Conservation (phyloP, 768 basidiomycete genomes). For the Tulasnella sp. region DNA sequence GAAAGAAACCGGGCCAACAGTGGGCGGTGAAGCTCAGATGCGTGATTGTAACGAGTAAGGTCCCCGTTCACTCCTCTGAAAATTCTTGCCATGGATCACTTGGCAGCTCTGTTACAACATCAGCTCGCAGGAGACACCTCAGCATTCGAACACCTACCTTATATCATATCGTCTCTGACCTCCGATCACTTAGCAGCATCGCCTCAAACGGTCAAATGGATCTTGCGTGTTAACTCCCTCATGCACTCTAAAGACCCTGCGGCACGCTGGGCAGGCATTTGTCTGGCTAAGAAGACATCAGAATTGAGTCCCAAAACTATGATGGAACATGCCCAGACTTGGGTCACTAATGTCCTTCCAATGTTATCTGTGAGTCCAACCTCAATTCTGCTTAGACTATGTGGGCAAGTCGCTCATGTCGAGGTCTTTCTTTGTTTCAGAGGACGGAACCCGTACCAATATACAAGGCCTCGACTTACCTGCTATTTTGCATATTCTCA, state of each 20-base stretch:
- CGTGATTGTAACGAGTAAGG: too few species aligned
- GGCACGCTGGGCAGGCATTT: slow-evolving; percentile 70
- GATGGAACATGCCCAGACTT: slow-evolving; percentile 59
- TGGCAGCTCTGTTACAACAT: slow-evolving; percentile 51
- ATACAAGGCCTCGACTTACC: slow-evolving; percentile 52
- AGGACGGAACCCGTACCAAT: slow-evolving; percentile 55
- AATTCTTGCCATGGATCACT: slow-evolving; percentile 20
- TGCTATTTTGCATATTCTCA: slow-evolving; percentile 51
- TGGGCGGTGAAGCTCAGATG: too few species aligned
- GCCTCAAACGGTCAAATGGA: slow-evolving; percentile 63
- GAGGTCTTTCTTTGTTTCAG: slow-evolving; percentile 32
- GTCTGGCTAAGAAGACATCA: slow-evolving; percentile 57
- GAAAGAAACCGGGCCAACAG: too few species aligned
- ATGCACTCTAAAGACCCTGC: slow-evolving; percentile 68
- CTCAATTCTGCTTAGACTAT: slow-evolving; percentile 19
- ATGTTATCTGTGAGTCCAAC: slow-evolving; percentile 55
- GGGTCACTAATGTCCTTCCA: slow-evolving; percentile 56
- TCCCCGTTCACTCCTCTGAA: too few species aligned
- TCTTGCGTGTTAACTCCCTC: slow-evolving; percentile 56
- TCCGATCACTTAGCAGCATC: slow-evolving; percentile 46
- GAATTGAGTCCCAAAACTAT: slow-evolving; percentile 45
- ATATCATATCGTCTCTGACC: slow-evolving; percentile 45
- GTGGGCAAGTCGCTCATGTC: too few species aligned
- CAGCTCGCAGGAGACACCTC: slow-evolving; percentile 61
- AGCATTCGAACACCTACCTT: slow-evolving; percentile 47